Evolutionary conservation across 495 filamentous ascomycete species (phyloP), one percentile per base, ranked within the genome.

Genomic region (Penicillium turbatum): DNA sequence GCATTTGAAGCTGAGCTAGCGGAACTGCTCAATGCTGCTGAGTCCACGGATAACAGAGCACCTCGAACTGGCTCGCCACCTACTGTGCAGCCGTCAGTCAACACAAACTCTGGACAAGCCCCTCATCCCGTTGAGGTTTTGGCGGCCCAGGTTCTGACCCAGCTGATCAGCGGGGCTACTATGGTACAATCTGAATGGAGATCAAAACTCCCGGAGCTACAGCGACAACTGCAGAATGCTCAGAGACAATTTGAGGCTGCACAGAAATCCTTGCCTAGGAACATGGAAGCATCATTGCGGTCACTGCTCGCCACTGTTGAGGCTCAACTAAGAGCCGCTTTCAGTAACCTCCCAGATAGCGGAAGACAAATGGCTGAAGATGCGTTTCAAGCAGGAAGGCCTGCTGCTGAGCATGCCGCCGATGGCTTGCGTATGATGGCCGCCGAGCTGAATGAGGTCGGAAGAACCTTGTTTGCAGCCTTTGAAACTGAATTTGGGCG

Each of bases 1-100:
- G 74, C 74, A 35, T 81, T 81, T 41, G 78, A 81, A 45, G 71
- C 68, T n/a, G 78, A 82, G 54, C 61, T 82, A 56, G 69, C 78
- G 34, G 75, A 65, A 49, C 61, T 80, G 12, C 55, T 79, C 40
- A 34, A 66, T 49, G 41, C 65, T 30, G 40, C 56, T 2, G 64
- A 67, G 1, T 43, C 48, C 24, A 37, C 64, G 16, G 64, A 62
- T 6, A 43, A 48, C 31, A 54, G 34, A 35, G 43, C 49, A 24
- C 47, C 57, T 12, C 46, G 59, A 24, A 35, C 53, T 19, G 55
- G 53, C 21, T 15, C 60, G 26, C 46, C 57, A 13, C 43, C 61
- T 29, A 36, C 57, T 13, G 24, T 52, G 7, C 54, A 65, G 19
- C 37, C 54, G 11, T 59, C 55, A 3, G 5, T 58, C 10, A 51